phyloP scores from a whole-genome alignment of 129 eudicot species.

The Centella asiatica region DNA sequence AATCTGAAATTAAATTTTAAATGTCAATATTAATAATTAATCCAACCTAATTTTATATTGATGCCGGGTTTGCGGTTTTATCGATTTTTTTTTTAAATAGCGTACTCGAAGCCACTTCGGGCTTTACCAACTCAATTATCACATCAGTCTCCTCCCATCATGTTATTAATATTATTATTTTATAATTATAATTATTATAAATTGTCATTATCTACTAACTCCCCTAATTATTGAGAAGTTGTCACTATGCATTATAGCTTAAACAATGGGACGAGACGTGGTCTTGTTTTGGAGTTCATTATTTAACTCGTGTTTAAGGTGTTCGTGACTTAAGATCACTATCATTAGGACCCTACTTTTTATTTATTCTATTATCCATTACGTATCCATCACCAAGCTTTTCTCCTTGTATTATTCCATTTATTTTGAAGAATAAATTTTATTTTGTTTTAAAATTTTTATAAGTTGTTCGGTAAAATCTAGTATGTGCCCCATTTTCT shows the following conservation, averaged over 20 bases:
- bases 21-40: no score
- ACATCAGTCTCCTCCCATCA: background rate
- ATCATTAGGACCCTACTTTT: background rate
- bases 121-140: background rate
- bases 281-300: background rate
- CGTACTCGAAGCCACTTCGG: background rate
- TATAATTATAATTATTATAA: background rate
- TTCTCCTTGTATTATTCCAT: no score
- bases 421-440: no score
- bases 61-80: background rate
- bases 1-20: no score
- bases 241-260: background rate
- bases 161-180: no score
- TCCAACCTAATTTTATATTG: background rate
- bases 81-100: background rate
- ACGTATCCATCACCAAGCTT: background rate
- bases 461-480: no score
- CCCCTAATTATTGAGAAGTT: background rate
- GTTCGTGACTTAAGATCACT: background rate
- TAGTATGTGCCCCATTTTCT: no score
- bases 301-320: background rate
- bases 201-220: slow-evolving; percentile 9
- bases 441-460: no score
- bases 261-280: background rate
- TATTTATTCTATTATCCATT: background rate